Evolutionary conservation across 805 yeast species (phyloP).

Genomic region (Osmozyma mogii): DNA sequence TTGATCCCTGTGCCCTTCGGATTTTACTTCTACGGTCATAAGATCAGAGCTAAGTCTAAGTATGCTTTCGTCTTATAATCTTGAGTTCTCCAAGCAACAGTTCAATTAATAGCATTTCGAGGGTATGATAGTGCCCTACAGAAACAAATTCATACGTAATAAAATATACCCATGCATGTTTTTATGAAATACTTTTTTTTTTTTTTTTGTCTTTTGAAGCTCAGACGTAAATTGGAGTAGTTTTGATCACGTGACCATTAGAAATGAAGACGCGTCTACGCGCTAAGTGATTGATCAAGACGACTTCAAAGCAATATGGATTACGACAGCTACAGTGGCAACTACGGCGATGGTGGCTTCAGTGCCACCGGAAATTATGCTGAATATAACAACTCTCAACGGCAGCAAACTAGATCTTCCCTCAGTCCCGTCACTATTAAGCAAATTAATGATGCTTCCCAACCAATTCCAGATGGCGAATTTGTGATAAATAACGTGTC

Average conservation of each 20-base stretch:
- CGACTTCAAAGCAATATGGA: neutral
- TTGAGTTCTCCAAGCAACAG: no score
- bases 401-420: constrained; percentile 10
- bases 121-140: no score
- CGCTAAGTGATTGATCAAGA: no score
- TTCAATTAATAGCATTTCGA: no score
- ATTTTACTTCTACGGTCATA: constrained; percentile 41
- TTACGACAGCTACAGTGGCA: constrained; percentile 1
- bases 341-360: constrained; percentile 15
- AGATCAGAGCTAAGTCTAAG: constrained; percentile 49
- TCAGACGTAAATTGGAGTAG: no score
- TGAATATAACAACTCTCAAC: constrained; percentile 7
- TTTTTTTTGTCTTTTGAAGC: no score
- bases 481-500: constrained; percentile 53
- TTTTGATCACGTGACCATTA: no score
- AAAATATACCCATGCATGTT: no score
- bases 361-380: constrained; percentile 8
- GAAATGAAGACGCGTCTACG: no score
- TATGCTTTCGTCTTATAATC: constrained; percentile 18
- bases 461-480: constrained; percentile 60
- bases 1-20: constrained; percentile 64
- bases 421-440: constrained; percentile 65
- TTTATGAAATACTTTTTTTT: no score
- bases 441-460: constrained; percentile 57
- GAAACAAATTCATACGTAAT: no score